Percentiles rank a stretch among this genome's conserved stretches.
phyloP scores from a whole-genome alignment of 23 red algal species.

The Pyropia yezoensis region DNA sequence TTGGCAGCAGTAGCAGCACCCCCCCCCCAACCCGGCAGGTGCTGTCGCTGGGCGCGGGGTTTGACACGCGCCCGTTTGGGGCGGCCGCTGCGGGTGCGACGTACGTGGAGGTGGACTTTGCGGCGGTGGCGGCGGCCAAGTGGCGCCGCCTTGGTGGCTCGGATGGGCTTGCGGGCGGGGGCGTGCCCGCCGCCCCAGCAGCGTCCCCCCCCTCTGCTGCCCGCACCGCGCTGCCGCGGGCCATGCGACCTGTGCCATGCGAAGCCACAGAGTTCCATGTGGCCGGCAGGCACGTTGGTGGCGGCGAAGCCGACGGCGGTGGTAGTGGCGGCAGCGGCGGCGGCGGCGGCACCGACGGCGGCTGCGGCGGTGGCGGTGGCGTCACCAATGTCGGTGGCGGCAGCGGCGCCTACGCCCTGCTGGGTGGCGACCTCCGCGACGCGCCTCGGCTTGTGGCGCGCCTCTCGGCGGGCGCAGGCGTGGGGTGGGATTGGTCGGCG shows the following conservation, averaged over 20 bases:
- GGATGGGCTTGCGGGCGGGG: too few species aligned
- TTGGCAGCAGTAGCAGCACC: neutral
- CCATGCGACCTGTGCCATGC: too few species aligned
- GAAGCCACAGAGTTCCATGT: too few species aligned
- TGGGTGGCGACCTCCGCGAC: slow-evolving; percentile 34
- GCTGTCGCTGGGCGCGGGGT: slow-evolving; percentile 59
- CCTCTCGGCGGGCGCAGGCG: neutral
- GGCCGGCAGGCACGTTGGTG: too few species aligned
- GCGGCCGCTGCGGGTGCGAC: slow-evolving; percentile 10
- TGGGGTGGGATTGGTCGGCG: neutral
- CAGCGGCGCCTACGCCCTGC: slow-evolving; percentile 10
- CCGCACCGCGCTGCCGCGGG: too few species aligned
- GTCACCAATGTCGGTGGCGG: neutral
- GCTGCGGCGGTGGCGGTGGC: too few species aligned
- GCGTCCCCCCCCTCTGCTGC: too few species aligned
- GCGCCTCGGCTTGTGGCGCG: neutral
- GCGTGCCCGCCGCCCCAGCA: too few species aligned
- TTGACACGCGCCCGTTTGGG: slow-evolving; percentile 44
- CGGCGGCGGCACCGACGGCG: too few species aligned
- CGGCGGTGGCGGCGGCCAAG: slow-evolving; percentile 23
- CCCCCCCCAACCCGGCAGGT: slow-evolving; percentile 18
- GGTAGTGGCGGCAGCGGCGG: too few species aligned
- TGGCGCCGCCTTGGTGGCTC: too few species aligned
- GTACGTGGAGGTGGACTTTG: slow-evolving; percentile 64
- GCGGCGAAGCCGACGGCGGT: too few species aligned